Conservation (phyloP, 805 yeast genomes). For the Suhomyces kilbournensis region DNA sequence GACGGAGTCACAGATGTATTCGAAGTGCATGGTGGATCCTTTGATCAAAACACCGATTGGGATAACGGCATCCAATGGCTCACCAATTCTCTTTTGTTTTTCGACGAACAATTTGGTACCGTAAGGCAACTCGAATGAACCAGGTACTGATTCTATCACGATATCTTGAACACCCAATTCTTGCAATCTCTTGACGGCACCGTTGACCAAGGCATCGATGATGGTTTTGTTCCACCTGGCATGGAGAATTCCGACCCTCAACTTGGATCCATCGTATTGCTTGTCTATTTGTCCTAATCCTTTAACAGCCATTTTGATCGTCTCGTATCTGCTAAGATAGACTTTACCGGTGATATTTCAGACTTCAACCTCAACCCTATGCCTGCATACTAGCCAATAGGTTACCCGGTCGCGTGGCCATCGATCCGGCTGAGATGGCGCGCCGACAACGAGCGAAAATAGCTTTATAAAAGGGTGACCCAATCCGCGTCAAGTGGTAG, state of each 20-base stretch:
- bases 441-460: not conserved
- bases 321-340: not conserved
- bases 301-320: constrained; percentile 60
- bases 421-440: not conserved
- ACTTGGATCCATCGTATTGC: constrained; percentile 59
- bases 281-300: constrained; percentile 78
- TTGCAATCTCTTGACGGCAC: constrained; percentile 60
- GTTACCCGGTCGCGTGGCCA: not conserved
- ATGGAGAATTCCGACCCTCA: constrained; percentile 83
- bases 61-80: constrained; percentile 76
- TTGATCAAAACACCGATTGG: constrained; percentile 94
- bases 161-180: constrained; percentile 74
- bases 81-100: constrained; percentile 38
- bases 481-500: not conserved
- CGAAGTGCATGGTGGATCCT: constrained; percentile 98
- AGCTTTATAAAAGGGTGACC: not conserved
- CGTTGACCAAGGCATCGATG: constrained; percentile 75
- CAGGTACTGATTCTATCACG: constrained; percentile 83
- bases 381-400: not conserved
- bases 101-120: constrained; percentile 59
- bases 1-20: constrained; percentile 89
- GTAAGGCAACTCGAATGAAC: constrained; percentile 89
- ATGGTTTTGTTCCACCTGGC: constrained; percentile 91
- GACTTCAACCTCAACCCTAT: not conserved
- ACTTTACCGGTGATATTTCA: not conserved